Evolutionary conservation across 2,329 filamentous ascomycete genomes (phyloP).

Genomic region (Pseudofabraea citricarpa): DNA sequence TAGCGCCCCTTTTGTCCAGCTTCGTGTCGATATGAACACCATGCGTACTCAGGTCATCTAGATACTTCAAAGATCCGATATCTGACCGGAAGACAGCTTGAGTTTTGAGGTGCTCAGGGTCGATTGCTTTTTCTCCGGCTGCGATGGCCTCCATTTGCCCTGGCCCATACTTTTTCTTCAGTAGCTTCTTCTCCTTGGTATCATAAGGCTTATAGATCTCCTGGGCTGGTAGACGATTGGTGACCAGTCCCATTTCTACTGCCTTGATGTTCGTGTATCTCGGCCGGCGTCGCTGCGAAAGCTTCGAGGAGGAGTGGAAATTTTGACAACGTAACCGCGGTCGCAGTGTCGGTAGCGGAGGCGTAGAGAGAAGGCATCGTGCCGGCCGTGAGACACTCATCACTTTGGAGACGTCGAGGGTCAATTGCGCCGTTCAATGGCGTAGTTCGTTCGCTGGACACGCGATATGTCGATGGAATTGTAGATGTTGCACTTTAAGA

Average conservation of each 20-base stretch:
- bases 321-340: slow-evolving; percentile 39
- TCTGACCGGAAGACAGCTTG: slow-evolving; percentile 71
- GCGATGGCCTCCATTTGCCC: slow-evolving; percentile 78
- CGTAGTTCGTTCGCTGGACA: background rate
- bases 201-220: slow-evolving; percentile 60
- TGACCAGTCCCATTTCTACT: slow-evolving; percentile 24
- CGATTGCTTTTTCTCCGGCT: slow-evolving; percentile 73
- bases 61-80: slow-evolving; percentile 66
- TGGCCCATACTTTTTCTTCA: slow-evolving; percentile 68
- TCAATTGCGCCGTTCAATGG: slow-evolving; percentile 17
- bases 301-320: slow-evolving; percentile 39
- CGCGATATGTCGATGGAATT: slow-evolving; percentile 1
- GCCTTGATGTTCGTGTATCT: slow-evolving; percentile 34
- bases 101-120: slow-evolving; percentile 66
- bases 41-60: slow-evolving; percentile 77
- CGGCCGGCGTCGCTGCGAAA: slow-evolving; percentile 31
- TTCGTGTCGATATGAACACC: slow-evolving; percentile 74
- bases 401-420: slow-evolving; percentile 12
- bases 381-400: slow-evolving; percentile 45
- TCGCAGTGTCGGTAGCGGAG: slow-evolving; percentile 34
- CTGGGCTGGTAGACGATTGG: slow-evolving; percentile 25
- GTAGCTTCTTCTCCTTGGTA: slow-evolving; percentile 54
- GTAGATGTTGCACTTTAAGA: background rate
- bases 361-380: slow-evolving; percentile 45
- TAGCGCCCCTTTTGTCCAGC: slow-evolving; percentile 34